A percentile compares a stretch with the other conserved stretches of the same genome.
Evolutionary conservation across 768 basidiomycete genomes (phyloP).

Genomic region (Leccinum aurantiacum): DNA sequence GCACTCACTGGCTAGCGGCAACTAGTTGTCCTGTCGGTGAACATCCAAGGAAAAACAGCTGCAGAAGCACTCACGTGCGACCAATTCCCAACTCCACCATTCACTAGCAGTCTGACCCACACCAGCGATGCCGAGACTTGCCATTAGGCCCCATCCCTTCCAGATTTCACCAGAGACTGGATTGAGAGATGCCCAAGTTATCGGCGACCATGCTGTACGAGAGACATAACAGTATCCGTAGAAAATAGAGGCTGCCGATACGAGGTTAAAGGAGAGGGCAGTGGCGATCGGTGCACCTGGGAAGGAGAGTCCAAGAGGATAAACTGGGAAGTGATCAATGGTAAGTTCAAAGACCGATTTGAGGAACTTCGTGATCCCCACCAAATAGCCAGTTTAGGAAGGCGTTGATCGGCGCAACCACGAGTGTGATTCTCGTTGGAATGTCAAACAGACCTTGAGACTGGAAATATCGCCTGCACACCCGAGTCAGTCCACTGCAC

Average conservation of each 20-base stretch:
- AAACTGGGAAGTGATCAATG: conserved; percentile 18
- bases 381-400: conserved; percentile 84
- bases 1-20: conserved; percentile 51
- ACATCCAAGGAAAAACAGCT: neutral
- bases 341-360: neutral
- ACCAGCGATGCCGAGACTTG: conserved; percentile 79
- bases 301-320: conserved; percentile 77
- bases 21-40: conserved; percentile 32
- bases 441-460: conserved; percentile 84
- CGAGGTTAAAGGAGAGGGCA: conserved; percentile 85
- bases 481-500: neutral
- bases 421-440: conserved; percentile 79
- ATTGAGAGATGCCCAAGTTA: conserved; percentile 20
- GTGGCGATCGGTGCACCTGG: conserved; percentile 92
- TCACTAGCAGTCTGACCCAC: conserved; percentile 81
- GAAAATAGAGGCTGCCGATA: conserved; percentile 56
- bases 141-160: conserved; percentile 63
- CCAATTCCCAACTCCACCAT: conserved; percentile 97
- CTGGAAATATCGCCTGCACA: conserved; percentile 55
- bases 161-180: conserved; percentile 67
- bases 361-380: conserved; percentile 29
- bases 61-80: conserved; percentile 42
- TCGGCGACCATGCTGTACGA: conserved; percentile 71
- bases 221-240: conserved; percentile 66
- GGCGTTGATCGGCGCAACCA: conserved; percentile 85